Evolutionary conservation across 768 basidiomycete species (phyloP).

Genomic region (Leccinum broughii): DNA sequence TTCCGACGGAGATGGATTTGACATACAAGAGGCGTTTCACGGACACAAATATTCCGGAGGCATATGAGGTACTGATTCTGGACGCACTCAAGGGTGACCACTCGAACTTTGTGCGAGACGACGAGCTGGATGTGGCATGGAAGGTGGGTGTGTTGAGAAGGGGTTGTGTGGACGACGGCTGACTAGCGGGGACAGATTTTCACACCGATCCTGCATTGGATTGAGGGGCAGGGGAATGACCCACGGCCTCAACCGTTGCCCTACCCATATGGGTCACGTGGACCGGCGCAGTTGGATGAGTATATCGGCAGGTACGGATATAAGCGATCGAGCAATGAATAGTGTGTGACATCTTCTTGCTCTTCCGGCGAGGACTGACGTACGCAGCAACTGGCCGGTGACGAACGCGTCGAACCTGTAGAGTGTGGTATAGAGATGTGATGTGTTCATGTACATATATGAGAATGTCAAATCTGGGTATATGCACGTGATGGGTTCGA

Average conservation of each 20-base stretch:
- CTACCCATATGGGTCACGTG: conserved; percentile 94
- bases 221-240: conserved; percentile 72
- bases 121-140: conserved; percentile 97
- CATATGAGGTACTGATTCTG: conserved; percentile 92
- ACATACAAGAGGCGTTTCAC: conserved; percentile 96
- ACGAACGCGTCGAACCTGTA: conserved; percentile 30
- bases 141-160: conserved; percentile 57
- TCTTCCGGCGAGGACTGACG: background rate
- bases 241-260: conserved; percentile 45
- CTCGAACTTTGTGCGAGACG: conserved; percentile 97
- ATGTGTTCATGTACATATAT: background rate
- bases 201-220: conserved; percentile 95
- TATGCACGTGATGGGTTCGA: conserved; percentile 31
- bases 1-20: conserved; percentile 97
- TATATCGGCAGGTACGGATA: conserved; percentile 81
- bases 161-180: conserved; percentile 7
- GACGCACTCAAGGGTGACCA: conserved; percentile 98
- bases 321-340: conserved; percentile 62
- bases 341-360: conserved; percentile 40
- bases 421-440: background rate
- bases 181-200: conserved; percentile 64
- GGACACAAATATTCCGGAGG: conserved; percentile 92
- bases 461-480: conserved; percentile 9
- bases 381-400: conserved; percentile 28
- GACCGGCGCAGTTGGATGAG: conserved; percentile 78